These are phyloP conservation scores for Rosa lucieae DNA, from an alignment of 306 rosid genomes.

Conservation along the genomic window DNA sequence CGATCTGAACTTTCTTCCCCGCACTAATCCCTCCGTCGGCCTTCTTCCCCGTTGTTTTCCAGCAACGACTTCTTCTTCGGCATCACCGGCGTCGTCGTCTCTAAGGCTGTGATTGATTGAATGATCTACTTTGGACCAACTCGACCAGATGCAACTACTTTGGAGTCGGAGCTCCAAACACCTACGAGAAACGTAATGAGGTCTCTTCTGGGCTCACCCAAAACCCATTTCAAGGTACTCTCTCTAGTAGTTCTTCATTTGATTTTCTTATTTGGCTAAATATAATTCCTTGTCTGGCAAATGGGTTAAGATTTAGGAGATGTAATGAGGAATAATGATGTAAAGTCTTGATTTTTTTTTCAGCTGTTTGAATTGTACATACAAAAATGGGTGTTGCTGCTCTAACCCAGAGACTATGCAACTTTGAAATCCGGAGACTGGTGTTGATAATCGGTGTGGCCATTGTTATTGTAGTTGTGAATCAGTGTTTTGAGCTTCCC, in stretches of 20 bases:
- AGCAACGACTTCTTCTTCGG: too few species aligned
- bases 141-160: too few species aligned
- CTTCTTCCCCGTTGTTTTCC: too few species aligned
- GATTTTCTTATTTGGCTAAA: background rate
- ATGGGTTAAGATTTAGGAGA: background rate
- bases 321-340: background rate
- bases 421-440: slow-evolving; percentile 32
- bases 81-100: too few species aligned
- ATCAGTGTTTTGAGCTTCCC: slow-evolving; percentile 34
- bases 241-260: background rate
- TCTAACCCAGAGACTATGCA: slow-evolving; percentile 22
- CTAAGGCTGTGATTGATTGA: too few species aligned
- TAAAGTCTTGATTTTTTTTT: too few species aligned
- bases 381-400: slow-evolving; percentile 25
- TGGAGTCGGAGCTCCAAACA: too few species aligned
- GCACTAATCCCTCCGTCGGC: too few species aligned
- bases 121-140: too few species aligned
- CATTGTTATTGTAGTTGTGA: slow-evolving; percentile 21
- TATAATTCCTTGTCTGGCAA: background rate
- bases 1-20: too few species aligned
- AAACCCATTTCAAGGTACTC: background rate
- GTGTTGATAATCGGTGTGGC: slow-evolving; percentile 5
- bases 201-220: background rate
- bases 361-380: slow-evolving; percentile 13
- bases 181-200: too few species aligned